Conservation (phyloP, 2,329 filamentous ascomycete genomes). For the Clonostachys sp. region DNA sequence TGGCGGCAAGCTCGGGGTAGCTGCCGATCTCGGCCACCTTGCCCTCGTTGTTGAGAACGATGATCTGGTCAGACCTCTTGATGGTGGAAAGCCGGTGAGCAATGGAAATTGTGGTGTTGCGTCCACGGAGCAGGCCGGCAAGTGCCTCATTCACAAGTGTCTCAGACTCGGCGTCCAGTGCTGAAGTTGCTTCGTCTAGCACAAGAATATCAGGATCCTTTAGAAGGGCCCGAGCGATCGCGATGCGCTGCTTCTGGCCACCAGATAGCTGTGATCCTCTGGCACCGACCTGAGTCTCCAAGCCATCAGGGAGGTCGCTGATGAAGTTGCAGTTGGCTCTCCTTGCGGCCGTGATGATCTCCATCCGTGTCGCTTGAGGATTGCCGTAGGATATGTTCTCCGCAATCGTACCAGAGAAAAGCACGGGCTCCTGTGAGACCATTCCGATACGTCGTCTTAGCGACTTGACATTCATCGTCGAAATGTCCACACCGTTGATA, state of each 20-base stretch:
- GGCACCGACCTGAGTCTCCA: conserved; percentile 90
- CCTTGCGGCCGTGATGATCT: conserved; percentile 82
- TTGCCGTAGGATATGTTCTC: conserved; percentile 92
- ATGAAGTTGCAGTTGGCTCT: conserved; percentile 97
- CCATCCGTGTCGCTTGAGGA: conserved; percentile 69
- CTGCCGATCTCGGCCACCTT: conserved; percentile 87
- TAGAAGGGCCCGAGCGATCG: conserved; percentile 88
- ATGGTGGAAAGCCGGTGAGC: conserved; percentile 95
- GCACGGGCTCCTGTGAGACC: conserved; percentile 91
- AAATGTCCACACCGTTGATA: conserved; percentile 81
- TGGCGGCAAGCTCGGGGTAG: conserved; percentile 70
- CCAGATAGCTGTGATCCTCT: conserved; percentile 91
- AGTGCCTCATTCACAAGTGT: conserved; percentile 93
- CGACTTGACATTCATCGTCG: conserved; percentile 87
- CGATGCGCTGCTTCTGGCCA: conserved; percentile 96
- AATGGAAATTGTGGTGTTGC: conserved; percentile 96
- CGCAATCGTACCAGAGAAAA: conserved; percentile 80
- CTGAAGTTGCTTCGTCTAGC: conserved; percentile 92
- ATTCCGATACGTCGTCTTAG: conserved; percentile 88
- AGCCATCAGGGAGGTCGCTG: conserved; percentile 89
- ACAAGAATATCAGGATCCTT: conserved; percentile 97
- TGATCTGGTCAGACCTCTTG: conserved; percentile 90
- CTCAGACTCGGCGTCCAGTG: conserved; percentile 93
- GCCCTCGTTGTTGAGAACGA: conserved; percentile 83
- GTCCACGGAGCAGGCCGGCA: conserved; percentile 72